phyloP scores from a whole-genome alignment of 73 alveolate genomes.

The Stentor roeselii region DNA sequence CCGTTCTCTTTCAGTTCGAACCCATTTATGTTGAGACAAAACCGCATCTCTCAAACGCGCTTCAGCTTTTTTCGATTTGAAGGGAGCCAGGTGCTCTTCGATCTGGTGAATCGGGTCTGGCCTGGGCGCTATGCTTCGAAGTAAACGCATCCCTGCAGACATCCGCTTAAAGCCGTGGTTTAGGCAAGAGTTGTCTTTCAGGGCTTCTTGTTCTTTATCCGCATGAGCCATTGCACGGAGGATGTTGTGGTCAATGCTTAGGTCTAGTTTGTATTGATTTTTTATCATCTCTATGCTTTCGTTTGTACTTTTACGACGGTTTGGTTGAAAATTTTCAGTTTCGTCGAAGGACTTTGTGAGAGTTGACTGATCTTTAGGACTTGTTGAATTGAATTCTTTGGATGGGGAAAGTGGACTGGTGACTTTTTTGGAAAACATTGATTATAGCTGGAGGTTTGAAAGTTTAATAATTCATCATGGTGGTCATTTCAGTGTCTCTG shows the following conservation, averaged over 20 bases:
- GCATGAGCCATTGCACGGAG: constrained; percentile 13
- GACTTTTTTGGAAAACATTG: too few species aligned
- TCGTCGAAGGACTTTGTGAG: too few species aligned
- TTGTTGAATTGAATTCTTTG: too few species aligned
- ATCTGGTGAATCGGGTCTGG: background rate
- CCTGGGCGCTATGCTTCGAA: background rate
- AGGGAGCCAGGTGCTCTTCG: background rate
- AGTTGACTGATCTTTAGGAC: too few species aligned
- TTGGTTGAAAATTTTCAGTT: too few species aligned
- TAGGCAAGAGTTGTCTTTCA: background rate
- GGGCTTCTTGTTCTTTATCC: background rate
- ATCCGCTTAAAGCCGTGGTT: background rate
- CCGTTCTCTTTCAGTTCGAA: background rate
- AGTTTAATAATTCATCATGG: constrained; percentile 75
- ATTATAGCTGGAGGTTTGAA: too few species aligned
- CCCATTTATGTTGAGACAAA: background rate
- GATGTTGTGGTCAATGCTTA: constrained; percentile 10
- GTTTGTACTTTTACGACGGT: background rate
- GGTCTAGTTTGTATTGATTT: background rate
- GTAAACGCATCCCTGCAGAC: constrained; percentile 27
- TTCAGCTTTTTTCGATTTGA: background rate
- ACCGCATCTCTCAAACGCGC: background rate
- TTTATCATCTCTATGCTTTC: background rate
- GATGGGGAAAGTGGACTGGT: too few species aligned
- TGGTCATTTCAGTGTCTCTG: constrained; percentile 85